Base-by-base conservation (phyloP, 108 stramenopile species). In the Mayamaea pseudoterrestris region DNA sequence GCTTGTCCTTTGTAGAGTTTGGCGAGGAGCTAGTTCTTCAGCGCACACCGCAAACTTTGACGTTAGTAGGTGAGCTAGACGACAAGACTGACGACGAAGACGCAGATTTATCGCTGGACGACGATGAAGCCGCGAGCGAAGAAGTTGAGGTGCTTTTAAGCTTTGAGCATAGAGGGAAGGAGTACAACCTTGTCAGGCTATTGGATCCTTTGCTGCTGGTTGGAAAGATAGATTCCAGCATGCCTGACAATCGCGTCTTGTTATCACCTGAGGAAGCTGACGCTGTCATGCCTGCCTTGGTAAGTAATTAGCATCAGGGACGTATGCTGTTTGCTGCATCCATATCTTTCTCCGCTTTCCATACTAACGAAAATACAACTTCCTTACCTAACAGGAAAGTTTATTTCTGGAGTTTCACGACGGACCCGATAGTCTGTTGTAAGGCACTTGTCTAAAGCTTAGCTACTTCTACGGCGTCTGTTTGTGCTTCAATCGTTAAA, bases 161-260 rank as follows among this genome's bases (percentile, higher is more conserved):
- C 2, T 92, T 92, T 61, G 84, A 92, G 41, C 75, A 83, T 50
- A 50, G 73, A 14, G 80, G 66, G 7, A 69, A 51, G 26, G 83
- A 87, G 47, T 84, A 68, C 49, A 71, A 81, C 50, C 56, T 92
- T 6, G 90, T 87, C 18, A 59, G 85, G 17, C 49, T 92, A 42
- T 47, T 92, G 26, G 83, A 88, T 60, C 90, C 90, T 27, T 71
- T 92, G 8, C 52, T 92, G 32, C 70, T 92, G 67, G 90, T 92
- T 23, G 90, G 83, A n/a, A 87, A 80, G 60, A 44, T 26, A 11
- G 77, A 76, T 27, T 50, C 64, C 26, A 76, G 75, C 23, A 66
- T 57, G 42, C 63, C 72, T 8, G 67, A 63, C 17, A 17, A 55
- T 17, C 53, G 76, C 47, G 37, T 78, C 36, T 63, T 90, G n/a